Conservation (phyloP, 495 filamentous ascomycete species). For the Penicillium maclennaniae region DNA sequence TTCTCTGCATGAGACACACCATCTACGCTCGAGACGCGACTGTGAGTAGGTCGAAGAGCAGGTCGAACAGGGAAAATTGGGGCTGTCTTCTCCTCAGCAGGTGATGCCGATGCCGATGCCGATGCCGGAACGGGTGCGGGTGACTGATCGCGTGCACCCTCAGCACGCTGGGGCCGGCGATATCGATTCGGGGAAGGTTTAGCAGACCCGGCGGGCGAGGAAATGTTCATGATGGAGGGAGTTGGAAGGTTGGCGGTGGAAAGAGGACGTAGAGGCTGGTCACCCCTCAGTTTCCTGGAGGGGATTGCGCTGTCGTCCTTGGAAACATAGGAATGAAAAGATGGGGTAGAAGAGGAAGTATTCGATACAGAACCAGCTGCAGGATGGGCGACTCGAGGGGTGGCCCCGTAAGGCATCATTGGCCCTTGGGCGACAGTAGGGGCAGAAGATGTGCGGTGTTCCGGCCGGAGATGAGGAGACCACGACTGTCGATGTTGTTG, state of each 20-base stretch:
- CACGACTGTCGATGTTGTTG: conserved; percentile 55
- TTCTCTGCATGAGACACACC: conserved; percentile 44
- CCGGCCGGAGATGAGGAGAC: conserved; percentile 59
- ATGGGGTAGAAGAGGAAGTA: conserved; percentile 47
- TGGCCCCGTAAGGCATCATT: conserved; percentile 36
- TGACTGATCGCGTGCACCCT: conserved; percentile 41
- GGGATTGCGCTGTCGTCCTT: conserved; percentile 48
- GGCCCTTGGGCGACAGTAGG: conserved; percentile 51
- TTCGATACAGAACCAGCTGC: conserved; percentile 60
- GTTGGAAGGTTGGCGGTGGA: conserved; percentile 50
- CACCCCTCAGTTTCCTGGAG: conserved; percentile 35
- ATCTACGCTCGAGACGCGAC: conserved; percentile 50
- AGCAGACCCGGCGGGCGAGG: conserved; percentile 42
- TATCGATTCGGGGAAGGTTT: conserved; percentile 69
- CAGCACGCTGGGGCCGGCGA: conserved; percentile 51
- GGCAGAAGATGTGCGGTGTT: conserved; percentile 64
- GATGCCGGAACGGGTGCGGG: conserved; percentile 38
- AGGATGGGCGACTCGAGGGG: conserved; percentile 51
- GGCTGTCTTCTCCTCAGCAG: conserved; percentile 23
- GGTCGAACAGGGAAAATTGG: conserved; percentile 3
- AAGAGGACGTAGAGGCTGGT: conserved; percentile 46
- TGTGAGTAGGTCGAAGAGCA: conserved; percentile 25
- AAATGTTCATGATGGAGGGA: conserved; percentile 41
- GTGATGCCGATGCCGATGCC: conserved; percentile 20
- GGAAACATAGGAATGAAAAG: conserved; percentile 38